These are phyloP conservation scores for Candida morakotiae DNA, from an alignment of 805 yeast genomes.

Conservation along the genomic window DNA sequence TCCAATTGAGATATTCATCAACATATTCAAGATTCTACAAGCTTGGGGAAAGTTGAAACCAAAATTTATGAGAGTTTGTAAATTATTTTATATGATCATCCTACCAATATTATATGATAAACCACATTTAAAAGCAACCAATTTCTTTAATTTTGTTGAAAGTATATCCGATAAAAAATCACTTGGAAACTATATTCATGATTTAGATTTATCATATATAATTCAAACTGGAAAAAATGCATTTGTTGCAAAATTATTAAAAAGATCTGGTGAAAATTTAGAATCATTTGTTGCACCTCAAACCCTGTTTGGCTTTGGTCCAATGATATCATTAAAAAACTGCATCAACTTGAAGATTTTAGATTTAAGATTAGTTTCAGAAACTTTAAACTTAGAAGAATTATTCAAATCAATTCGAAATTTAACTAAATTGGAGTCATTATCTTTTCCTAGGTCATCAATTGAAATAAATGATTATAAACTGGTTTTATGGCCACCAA, in stretches of 20 bases:
- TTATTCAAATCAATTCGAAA: constrained; percentile 70
- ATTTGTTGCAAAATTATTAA: constrained; percentile 73
- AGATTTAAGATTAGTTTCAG: constrained; percentile 42
- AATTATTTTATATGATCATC: constrained; percentile 54
- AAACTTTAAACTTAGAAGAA: constrained; percentile 79
- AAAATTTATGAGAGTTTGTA: constrained; percentile 56
- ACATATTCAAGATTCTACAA: constrained; percentile 28
- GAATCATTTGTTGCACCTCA: constrained; percentile 85
- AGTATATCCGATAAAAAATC: constrained; percentile 48
- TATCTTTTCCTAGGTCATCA: constrained; percentile 88
- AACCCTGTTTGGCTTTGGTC: constrained; percentile 89
- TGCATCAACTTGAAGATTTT: constrained; percentile 37
- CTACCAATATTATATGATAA: constrained; percentile 60
- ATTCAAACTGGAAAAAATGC: constrained; percentile 93
- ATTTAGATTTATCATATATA: constrained; percentile 71
- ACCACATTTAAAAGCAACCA: constrained; percentile 63
- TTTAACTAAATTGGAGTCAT: constrained; percentile 58
- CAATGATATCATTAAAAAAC: constrained; percentile 72
- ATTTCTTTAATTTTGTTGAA: constrained; percentile 72
- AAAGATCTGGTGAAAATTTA: constrained; percentile 67
- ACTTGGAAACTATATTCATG: constrained; percentile 57
- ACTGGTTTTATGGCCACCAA: constrained; percentile 71
- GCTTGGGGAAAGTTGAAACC: constrained; percentile 33
- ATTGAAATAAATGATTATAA: constrained; percentile 59
- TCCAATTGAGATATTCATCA: constrained; percentile 32